Evolutionary conservation across 805 yeast species (phyloP), one percentile per base, ranked within the genome.

Genomic region (Pichia exigua): DNA sequence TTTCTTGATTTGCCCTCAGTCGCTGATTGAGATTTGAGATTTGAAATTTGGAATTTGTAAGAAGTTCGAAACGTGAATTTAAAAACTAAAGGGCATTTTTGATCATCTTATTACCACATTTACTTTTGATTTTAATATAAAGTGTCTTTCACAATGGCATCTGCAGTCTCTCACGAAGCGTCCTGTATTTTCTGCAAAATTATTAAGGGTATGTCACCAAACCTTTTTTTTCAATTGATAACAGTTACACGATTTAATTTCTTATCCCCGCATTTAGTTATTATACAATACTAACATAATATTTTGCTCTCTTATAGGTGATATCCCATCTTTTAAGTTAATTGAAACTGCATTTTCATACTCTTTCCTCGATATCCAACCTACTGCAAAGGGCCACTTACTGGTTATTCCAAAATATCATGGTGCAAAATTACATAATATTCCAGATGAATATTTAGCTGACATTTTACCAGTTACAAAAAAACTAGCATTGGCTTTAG

Each of bases 361-460:
- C 64, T 88, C 98, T 0, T 94, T 92, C 67, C 74, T 94, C 61
- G 99, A 92, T 64, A 91, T 92, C 64, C 94, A 89, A 60, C 98
- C 99, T 56, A 87, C 92, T 18, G 74, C 96, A 11, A 79, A 81
- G 61, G 97, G 96, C 27, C 99, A 92, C 66, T 80, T 92, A 32
- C 73, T 92, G 61, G 81, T 92, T 51, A 90, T 92, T 61, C 98
- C 99, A 56, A 92, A 92, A 69, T 79, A 79, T 68, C 97, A 91
- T 67, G 98, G 97, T 47, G 96, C 88, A 35, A 89, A 87, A 69
- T 75, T 92, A 57, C 98, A 92, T 73, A 83, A 89, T 65, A 72
- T 92, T 46, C 97, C 98, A 3, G 98, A 92, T 66, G 97, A 92
- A 58, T 81, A 87, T 64, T 73, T 94, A 58, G 78, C 84, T 11